Evolutionary conservation across 129 eudicot genomes (phyloP).

Genomic region (Daucus carota): DH1_v3.0 NC_030385.2:33846001-33846500

Average conservation of each 20-base stretch:
- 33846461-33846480: slow-evolving; percentile 60
- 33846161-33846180: background rate
- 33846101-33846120: background rate
- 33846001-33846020: too few relatives aligned
- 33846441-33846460: slow-evolving; percentile 91
- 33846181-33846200: too few relatives aligned
- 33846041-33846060: background rate
- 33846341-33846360: background rate
- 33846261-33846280: too few relatives aligned
- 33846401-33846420: slow-evolving; percentile 92
- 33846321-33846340: background rate
- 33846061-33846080: background rate
- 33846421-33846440: slow-evolving; percentile 83
- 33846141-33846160: too few relatives aligned
- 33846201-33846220: background rate
- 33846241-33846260: background rate
- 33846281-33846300: background rate
- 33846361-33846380: slow-evolving; percentile 13
- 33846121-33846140: background rate
- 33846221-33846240: background rate
- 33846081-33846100: background rate
- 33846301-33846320: background rate
- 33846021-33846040: background rate
- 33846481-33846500: slow-evolving; percentile 85
- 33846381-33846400: slow-evolving; percentile 98